A percentile compares a stretch with the other conserved stretches of the same genome.
These are phyloP conservation scores for Penicillium concentricum DNA, from an alignment of 2,329 filamentous ascomycete genomes.

Conservation along the genomic window DNA sequence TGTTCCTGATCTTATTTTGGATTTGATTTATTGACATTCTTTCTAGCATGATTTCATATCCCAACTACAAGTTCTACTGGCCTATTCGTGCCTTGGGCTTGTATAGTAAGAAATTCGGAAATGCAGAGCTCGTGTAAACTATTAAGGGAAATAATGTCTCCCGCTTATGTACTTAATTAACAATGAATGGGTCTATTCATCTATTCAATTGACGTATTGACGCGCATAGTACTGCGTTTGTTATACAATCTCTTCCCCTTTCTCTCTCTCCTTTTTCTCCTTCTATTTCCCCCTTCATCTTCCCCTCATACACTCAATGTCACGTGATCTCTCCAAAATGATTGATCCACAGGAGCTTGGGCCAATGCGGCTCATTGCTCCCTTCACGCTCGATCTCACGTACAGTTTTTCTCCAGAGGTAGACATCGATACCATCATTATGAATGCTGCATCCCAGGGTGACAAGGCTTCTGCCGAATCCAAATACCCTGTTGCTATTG, in stretches of 20 bases:
- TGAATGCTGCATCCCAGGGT: conserved; percentile 58
- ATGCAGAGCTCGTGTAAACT: conserved; percentile 53
- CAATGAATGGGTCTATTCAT: not conserved
- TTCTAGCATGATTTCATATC: conserved; percentile 89
- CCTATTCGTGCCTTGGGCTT: conserved; percentile 90
- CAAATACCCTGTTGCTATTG: conserved; percentile 67
- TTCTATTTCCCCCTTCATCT: not conserved
- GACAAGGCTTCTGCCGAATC: conserved; percentile 60
- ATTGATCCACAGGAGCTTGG: not conserved
- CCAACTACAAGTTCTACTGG: conserved; percentile 98
- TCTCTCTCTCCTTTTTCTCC: not conserved
- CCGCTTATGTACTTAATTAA: conserved; percentile 8
- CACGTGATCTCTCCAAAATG: not conserved
- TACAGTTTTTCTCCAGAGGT: not conserved
- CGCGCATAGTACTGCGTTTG: not conserved
- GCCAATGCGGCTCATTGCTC: not conserved
- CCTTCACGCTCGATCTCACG: not conserved
- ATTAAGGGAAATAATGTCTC: not conserved
- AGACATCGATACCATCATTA: conserved; percentile 23
- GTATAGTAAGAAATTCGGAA: conserved; percentile 72
- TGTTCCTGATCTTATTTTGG: not conserved
- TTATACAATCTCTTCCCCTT: not conserved
- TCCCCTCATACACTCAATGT: not conserved
- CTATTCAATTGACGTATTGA: not conserved
- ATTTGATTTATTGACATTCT: conserved; percentile 17